phyloP scores from a whole-genome alignment of 2,329 filamentous ascomycete species.

The Pseudogymnoascus sp. region DNA sequence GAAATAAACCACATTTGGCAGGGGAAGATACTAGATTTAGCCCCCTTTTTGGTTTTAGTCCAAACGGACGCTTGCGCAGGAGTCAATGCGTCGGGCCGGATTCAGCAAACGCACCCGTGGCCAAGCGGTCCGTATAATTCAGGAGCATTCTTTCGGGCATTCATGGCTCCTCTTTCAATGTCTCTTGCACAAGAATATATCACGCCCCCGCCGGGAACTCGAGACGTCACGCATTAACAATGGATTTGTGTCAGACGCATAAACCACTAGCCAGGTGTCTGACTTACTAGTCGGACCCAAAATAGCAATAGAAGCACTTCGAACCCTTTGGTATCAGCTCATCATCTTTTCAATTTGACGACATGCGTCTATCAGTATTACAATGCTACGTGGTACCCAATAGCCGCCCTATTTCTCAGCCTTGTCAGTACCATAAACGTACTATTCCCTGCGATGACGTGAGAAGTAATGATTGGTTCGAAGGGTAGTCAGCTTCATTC shows the following conservation, averaged over 20 bases:
- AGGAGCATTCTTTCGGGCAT: not conserved
- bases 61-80: constrained; percentile 7
- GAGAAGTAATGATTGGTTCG: not conserved
- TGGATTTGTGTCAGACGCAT: not conserved
- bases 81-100: constrained; percentile 4
- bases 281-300: not conserved
- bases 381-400: constrained; percentile 4
- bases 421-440: not conserved
- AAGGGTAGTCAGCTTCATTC: not conserved
- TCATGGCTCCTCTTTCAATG: not conserved
- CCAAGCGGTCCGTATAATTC: not conserved
- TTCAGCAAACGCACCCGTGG: not conserved
- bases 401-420: not conserved
- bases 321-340: constrained; percentile 2
- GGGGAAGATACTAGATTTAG: not conserved
- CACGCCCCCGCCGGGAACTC: not conserved
- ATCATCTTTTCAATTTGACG: constrained; percentile 8
- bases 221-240: not conserved
- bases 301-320: not conserved
- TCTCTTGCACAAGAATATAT: not conserved
- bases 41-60: not conserved
- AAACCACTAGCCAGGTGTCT: constrained; percentile 1
- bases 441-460: not conserved
- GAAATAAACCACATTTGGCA: constrained; percentile 2
- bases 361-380: constrained; percentile 4